A percentile compares a stretch with the other conserved stretches of the same genome.
Evolutionary conservation across 225 moss, liverwort and hornwort species (phyloP).

Genomic region (Thuidium tamariscinum): DNA sequence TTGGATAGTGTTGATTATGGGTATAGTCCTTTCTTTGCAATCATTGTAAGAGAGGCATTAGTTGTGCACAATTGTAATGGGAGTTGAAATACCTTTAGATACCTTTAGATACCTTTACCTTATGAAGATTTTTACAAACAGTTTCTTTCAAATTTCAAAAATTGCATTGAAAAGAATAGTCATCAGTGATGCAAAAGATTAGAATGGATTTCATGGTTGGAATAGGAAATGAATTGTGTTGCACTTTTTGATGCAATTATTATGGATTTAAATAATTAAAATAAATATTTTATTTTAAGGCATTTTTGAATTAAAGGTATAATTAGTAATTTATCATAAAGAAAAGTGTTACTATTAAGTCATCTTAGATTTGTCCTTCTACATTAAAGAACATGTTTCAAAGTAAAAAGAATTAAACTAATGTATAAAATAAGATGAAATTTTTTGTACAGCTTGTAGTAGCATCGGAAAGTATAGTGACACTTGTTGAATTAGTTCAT

Average conservation of each 20-base stretch:
- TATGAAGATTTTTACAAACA: not conserved
- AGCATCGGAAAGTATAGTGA: not conserved
- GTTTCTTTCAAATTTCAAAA: not conserved
- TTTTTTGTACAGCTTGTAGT: accelerated
- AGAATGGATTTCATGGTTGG: not conserved
- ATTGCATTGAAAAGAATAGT: not conserved
- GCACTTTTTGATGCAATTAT: not conserved
- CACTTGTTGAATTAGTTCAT: not conserved
- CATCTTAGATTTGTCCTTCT: not conserved
- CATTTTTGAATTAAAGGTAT: not conserved
- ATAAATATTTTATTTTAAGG: not conserved
- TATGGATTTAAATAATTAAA: not conserved
- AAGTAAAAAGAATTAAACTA: not conserved
- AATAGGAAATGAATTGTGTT: not conserved
- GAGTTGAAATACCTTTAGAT: not conserved
- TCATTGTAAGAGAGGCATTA: not conserved
- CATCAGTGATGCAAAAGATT: not conserved
- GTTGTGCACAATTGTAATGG: too few relatives aligned
- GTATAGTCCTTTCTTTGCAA: not conserved
- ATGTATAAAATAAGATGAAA: not conserved
- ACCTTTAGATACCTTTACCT: not conserved
- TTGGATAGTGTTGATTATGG: not conserved
- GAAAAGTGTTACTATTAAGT: not conserved
- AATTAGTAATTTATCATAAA: not conserved
- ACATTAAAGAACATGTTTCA: too few relatives aligned